A percentile compares a stretch with the other conserved stretches of the same genome.
Evolutionary conservation across 306 rosid genomes (phyloP).

Genomic region (Gynostemma pentaphyllum): DNA sequence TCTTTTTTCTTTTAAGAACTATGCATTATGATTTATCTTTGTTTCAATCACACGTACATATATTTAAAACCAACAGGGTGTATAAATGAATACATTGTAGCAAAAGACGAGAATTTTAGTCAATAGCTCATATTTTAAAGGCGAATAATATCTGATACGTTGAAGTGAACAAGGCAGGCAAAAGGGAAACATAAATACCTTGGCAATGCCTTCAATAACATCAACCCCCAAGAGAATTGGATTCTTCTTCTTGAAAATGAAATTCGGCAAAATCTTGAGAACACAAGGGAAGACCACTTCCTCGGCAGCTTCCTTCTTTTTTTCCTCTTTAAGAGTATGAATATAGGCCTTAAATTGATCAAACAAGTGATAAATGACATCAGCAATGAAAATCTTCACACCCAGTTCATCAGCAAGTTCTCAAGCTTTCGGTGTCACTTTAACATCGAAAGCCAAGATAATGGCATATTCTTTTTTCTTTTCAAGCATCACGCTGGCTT

Average conservation of each 20-base stretch:
- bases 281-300: slow-evolving; percentile 94
- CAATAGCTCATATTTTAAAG: background rate
- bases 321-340: slow-evolving; percentile 80
- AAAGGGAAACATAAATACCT: slow-evolving; percentile 38
- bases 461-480: slow-evolving; percentile 75
- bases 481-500: slow-evolving; percentile 95
- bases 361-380: slow-evolving; percentile 85
- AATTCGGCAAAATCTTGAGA: slow-evolving; percentile 66
- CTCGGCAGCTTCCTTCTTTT: slow-evolving; percentile 81
- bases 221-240: slow-evolving; percentile 97
- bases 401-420: slow-evolving; percentile 85
- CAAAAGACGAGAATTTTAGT: background rate
- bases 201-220: slow-evolving; percentile 74
- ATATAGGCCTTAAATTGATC: slow-evolving; percentile 91
- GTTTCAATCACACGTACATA: background rate
- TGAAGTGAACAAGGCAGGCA: background rate
- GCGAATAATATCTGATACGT: background rate
- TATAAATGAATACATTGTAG: too few species aligned
- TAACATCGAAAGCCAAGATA: slow-evolving; percentile 95
- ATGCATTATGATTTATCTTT: background rate
- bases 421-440: slow-evolving; percentile 85
- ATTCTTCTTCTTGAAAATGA: slow-evolving; percentile 88
- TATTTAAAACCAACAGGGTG: too few species aligned
- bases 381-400: slow-evolving; percentile 75
- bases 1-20: background rate